A percentile compares a stretch with the other conserved stretches of the same genome.
These are phyloP conservation scores for Paxillus ammoniavirescens DNA, from an alignment of 768 basidiomycete genomes.

Conservation along the genomic window DNA sequence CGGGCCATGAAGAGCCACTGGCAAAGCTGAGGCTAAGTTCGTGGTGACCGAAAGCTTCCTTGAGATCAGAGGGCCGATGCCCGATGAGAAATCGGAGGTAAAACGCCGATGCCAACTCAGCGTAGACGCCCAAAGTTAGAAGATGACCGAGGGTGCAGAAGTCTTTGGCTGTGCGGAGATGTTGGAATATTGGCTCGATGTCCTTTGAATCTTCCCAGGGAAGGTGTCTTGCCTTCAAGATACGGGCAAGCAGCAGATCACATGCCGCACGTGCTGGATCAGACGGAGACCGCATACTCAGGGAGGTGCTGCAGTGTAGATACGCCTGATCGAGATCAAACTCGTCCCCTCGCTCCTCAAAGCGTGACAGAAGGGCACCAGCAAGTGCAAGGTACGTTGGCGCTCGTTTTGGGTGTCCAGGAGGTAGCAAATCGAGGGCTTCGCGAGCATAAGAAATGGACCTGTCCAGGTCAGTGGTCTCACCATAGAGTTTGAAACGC, in stretches of 20 bases:
- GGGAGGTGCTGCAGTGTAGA: constrained; percentile 14
- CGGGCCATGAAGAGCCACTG: constrained; percentile 14
- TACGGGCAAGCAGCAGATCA: constrained; percentile 20
- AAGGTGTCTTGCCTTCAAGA: constrained; percentile 20
- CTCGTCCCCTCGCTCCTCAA: constrained; percentile 23
- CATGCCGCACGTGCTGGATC: constrained; percentile 15
- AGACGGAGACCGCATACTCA: constrained; percentile 1
- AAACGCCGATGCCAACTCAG: constrained; percentile 20
- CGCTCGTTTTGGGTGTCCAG: constrained; percentile 14
- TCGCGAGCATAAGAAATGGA: constrained; percentile 26
- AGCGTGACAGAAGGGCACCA: constrained; percentile 23
- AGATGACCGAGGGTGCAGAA: constrained; percentile 19
- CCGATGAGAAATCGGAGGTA: constrained; percentile 26
- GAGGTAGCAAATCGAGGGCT: constrained; percentile 20
- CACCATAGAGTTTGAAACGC: constrained; percentile 16
- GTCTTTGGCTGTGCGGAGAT: constrained; percentile 24
- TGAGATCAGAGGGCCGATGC: constrained; percentile 16
- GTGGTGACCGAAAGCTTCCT: constrained; percentile 24
- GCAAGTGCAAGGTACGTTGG: constrained; percentile 15
- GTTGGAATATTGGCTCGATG: constrained; percentile 25
- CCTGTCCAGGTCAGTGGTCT: constrained; percentile 20
- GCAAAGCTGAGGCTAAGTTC: constrained; percentile 20
- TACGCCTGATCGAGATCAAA: constrained; percentile 27
- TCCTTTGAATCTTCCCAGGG: constrained; percentile 22
- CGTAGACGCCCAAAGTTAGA: constrained; percentile 20